phyloP scores from a whole-genome alignment of 129 eudicot species.

The sunflower (Helianthus annuus) region DNA sequence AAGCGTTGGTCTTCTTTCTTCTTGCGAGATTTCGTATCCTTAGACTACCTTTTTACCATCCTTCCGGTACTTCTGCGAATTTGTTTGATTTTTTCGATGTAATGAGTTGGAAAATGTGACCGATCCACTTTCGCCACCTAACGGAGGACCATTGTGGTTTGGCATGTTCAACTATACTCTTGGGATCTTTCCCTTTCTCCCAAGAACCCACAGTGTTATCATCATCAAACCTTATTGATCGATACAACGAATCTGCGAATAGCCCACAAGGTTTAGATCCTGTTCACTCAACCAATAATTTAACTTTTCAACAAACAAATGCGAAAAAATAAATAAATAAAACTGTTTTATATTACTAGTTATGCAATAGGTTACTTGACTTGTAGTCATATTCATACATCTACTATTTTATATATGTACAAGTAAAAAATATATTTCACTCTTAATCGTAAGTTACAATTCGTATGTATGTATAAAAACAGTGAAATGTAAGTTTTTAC shows the following conservation, averaged over 20 bases:
- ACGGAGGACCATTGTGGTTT: conserved; percentile 45
- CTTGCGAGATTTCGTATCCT: conserved; percentile 56
- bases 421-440: too few species aligned
- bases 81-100: conserved; percentile 59
- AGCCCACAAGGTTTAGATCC: background rate
- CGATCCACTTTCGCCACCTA: conserved; percentile 86
- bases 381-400: background rate
- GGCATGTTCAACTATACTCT: conserved; percentile 66
- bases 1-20: conserved; percentile 44
- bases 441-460: too few species aligned
- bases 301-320: background rate
- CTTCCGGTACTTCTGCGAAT: conserved; percentile 46
- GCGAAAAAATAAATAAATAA: too few species aligned
- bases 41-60: conserved; percentile 50
- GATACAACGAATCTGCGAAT: conserved; percentile 62
- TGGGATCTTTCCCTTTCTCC: conserved; percentile 59
- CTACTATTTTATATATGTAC: background rate
- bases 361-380: background rate
- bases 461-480: too few species aligned
- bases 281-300: background rate
- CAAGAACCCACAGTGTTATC: conserved; percentile 69
- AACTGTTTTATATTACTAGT: too few species aligned
- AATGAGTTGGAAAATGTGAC: conserved; percentile 69
- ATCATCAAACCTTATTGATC: conserved; percentile 73
- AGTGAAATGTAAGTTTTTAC: too few species aligned